These are phyloP conservation scores for Akanthomyces dipterigenus DNA, from an alignment of 2,329 filamentous ascomycete species.

Conservation along the genomic window DNA sequence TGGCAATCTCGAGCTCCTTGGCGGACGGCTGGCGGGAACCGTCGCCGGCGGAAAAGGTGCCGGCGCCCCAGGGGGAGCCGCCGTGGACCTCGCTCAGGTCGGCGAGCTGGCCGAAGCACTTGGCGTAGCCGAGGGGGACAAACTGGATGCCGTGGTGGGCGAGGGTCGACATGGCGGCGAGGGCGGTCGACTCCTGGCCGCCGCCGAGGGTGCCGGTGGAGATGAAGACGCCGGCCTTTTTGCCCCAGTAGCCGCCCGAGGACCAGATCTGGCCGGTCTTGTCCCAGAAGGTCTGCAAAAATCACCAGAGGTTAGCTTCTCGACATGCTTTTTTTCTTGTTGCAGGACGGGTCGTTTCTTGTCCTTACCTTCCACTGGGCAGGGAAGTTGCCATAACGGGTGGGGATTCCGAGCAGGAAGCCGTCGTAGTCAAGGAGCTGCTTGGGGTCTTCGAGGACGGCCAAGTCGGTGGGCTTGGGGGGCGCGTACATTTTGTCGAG, in stretches of 20 bases:
- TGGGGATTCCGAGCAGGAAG: constrained; percentile 91
- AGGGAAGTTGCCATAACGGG: constrained; percentile 94
- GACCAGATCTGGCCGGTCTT: constrained; percentile 80
- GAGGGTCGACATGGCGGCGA: constrained; percentile 77
- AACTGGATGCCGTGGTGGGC: constrained; percentile 92
- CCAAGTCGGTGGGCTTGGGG: constrained; percentile 61
- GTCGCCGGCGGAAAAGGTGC: constrained; percentile 74
- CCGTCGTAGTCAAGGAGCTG: constrained; percentile 72
- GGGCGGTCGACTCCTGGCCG: constrained; percentile 84
- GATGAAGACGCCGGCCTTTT: constrained; percentile 87
- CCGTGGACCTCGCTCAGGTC: constrained; percentile 77
- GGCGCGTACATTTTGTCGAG: constrained; percentile 88
- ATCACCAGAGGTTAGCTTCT: background rate
- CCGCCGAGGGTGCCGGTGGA: constrained; percentile 78
- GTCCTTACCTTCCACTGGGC: constrained; percentile 80
- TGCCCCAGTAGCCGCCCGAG: constrained; percentile 70
- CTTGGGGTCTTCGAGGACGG: constrained; percentile 50
- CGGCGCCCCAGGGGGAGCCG: constrained; percentile 86
- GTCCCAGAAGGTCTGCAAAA: constrained; percentile 71
- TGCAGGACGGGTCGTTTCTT: background rate
- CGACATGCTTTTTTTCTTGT: background rate
- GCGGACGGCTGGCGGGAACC: constrained; percentile 74
- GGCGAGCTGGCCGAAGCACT: constrained; percentile 61
- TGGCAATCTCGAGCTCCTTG: constrained; percentile 73
- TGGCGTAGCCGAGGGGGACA: constrained; percentile 91